phyloP scores from a whole-genome alignment of 176 grass and related monocot genomes.

The Eragrostis nindensis region DNA sequence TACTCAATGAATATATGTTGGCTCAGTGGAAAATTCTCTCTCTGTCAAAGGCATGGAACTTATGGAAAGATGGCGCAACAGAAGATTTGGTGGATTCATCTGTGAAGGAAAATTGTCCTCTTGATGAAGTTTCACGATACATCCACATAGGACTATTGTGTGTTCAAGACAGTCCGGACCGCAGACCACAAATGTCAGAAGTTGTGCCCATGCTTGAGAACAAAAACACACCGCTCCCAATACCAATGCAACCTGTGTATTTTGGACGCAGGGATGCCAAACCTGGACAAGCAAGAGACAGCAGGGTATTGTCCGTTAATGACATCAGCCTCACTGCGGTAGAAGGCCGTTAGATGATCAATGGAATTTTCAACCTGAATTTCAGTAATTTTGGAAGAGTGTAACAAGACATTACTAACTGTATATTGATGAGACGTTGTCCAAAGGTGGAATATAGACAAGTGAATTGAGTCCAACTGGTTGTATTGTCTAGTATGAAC shows the following conservation, averaged over 20 bases:
- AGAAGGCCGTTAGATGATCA: slow-evolving; percentile 14
- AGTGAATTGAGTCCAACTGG: not conserved
- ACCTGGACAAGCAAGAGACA: not conserved
- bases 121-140: slow-evolving; percentile 42
- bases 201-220: slow-evolving; percentile 55
- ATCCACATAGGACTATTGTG: slow-evolving; percentile 55
- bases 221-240: slow-evolving; percentile 22
- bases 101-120: not conserved
- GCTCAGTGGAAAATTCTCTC: not conserved
- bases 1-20: not conserved
- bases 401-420: not conserved
- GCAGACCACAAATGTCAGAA: slow-evolving; percentile 60
- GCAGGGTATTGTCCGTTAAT: slow-evolving; percentile 15
- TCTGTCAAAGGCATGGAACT: slow-evolving; percentile 44
- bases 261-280: slow-evolving; percentile 18
- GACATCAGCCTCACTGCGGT: not conserved
- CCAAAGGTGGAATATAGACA: not conserved
- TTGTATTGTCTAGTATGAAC: not conserved
- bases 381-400: not conserved
- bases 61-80: slow-evolving; percentile 47
- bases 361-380: not conserved
- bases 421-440: not conserved
- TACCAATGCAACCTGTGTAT: slow-evolving; percentile 38
- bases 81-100: slow-evolving; percentile 39
- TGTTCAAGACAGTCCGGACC: slow-evolving; percentile 48